These are phyloP conservation scores for Backusella westeae DNA, from an alignment of 192 early-diverging fungal genomes.

Conservation along the genomic window DNA sequence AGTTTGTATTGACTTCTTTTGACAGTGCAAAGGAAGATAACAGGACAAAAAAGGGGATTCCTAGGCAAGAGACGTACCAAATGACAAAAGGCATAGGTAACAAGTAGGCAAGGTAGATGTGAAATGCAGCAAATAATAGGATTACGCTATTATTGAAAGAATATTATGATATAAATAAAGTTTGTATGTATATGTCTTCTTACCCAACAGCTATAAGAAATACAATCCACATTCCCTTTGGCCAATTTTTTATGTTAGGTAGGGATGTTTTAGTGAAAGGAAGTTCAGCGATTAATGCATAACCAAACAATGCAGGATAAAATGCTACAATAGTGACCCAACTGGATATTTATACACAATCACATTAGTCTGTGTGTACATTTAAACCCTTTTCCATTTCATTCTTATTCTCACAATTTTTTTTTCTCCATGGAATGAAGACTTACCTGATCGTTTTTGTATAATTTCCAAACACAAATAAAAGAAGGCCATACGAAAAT, in stretches of 20 bases:
- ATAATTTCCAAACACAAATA: constrained; percentile 79
- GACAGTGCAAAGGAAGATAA: constrained; percentile 28
- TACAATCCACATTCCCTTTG: constrained; percentile 61
- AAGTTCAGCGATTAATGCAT: constrained; percentile 59
- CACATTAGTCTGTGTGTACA: neutral
- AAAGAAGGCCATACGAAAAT: constrained; percentile 57
- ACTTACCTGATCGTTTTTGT: constrained; percentile 25
- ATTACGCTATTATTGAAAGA: constrained; percentile 36
- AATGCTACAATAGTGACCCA: constrained; percentile 41
- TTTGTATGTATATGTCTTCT: neutral
- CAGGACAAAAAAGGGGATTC: constrained; percentile 43
- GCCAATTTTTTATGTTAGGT: constrained; percentile 60
- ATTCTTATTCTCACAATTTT: neutral
- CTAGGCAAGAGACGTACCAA: constrained; percentile 45
- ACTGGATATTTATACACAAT: neutral
- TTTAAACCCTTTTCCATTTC: neutral
- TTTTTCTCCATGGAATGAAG: neutral
- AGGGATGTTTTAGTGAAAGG: constrained; percentile 69
- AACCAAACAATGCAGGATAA: constrained; percentile 49
- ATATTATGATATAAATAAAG: neutral
- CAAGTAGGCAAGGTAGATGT: constrained; percentile 44
- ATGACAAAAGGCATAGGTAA: constrained; percentile 38
- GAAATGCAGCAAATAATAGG: constrained; percentile 59
- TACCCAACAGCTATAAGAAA: constrained; percentile 53
- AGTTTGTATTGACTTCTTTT: constrained; percentile 45